Evolutionary conservation across 805 yeast species (phyloP).

Genomic region (Myxozyma kluyveri): DNA sequence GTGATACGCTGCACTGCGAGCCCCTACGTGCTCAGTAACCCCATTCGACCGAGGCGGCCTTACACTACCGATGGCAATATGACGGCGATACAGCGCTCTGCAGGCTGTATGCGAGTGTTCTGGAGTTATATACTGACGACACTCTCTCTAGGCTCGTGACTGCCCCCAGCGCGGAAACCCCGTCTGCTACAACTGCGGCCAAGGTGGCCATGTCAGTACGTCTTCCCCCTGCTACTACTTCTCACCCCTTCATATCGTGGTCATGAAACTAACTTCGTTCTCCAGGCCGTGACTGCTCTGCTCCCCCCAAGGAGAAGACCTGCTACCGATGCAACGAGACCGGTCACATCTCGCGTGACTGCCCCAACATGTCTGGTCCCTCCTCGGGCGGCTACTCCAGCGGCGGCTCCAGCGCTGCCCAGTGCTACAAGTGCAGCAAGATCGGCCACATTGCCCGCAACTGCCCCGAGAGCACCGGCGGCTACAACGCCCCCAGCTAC

Average conservation of each 20-base stretch:
- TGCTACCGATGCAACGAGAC: constrained; percentile 91
- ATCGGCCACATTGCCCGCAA: constrained; percentile 87
- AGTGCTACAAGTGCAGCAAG: constrained; percentile 91
- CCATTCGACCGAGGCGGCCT: no score
- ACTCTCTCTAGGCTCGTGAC: constrained; percentile 35
- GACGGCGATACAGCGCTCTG: no score
- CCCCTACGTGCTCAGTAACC: no score
- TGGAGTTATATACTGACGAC: constrained; percentile 1
- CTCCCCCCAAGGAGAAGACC: constrained; percentile 79
- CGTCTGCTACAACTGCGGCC: constrained; percentile 42
- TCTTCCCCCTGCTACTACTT: no score
- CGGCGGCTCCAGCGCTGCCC: constrained; percentile 45
- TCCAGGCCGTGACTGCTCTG: constrained; percentile 83
- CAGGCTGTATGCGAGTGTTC: constrained; percentile 8
- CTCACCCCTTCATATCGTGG: constrained; percentile 1
- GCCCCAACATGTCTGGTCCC: constrained; percentile 50
- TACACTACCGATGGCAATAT: no score
- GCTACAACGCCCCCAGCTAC: constrained; percentile 28
- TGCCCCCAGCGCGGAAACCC: constrained; percentile 41
- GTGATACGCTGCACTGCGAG: no score
- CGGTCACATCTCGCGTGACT: constrained; percentile 86
- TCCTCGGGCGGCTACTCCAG: constrained; percentile 12
- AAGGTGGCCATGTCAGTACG: constrained; percentile 31
- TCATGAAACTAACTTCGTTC: not conserved
- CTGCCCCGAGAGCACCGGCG: constrained; percentile 55